phyloP scores from a whole-genome alignment of 2,329 filamentous ascomycete species.

The Colletotrichum falcatum region DNA sequence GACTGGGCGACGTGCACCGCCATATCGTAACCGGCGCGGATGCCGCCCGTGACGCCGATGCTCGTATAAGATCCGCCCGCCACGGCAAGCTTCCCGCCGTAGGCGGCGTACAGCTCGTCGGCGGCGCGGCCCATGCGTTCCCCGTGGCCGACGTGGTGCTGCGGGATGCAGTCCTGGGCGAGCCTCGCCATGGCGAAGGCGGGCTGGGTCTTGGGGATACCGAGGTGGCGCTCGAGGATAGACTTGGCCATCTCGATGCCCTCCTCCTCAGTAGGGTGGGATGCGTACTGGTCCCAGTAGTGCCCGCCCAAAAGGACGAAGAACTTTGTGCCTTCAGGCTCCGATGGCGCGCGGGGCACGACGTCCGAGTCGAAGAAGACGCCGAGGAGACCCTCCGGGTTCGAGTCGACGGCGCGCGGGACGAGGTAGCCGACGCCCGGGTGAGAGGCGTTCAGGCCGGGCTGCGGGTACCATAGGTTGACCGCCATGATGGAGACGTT shows the following conservation, averaged over 20 bases:
- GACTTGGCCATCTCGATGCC: constrained; percentile 77
- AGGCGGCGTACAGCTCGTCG: constrained; percentile 65
- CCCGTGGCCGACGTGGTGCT: constrained; percentile 86
- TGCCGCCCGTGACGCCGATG: constrained; percentile 63
- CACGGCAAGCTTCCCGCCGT: constrained; percentile 73
- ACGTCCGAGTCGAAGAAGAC: constrained; percentile 90
- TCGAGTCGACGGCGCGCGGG: constrained; percentile 79
- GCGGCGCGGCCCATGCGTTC: constrained; percentile 69
- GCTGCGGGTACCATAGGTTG: constrained; percentile 83
- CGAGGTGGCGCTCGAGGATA: constrained; percentile 79
- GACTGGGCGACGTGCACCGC: constrained; percentile 52
- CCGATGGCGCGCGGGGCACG: constrained; percentile 50
- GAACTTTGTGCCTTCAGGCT: constrained; percentile 57
- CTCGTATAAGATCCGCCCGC: constrained; percentile 66
- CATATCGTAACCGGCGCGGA: constrained; percentile 63
- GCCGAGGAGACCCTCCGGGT: constrained; percentile 86
- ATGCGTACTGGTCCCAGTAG: constrained; percentile 90
- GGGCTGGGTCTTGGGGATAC: constrained; percentile 71
- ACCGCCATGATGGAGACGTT: constrained; percentile 91
- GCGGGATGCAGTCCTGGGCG: constrained; percentile 83
- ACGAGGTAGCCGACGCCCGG: constrained; percentile 93
- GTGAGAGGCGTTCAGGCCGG: constrained; percentile 69
- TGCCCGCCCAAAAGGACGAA: constrained; percentile 97
- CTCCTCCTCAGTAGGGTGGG: constrained; percentile 70
- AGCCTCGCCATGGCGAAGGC: constrained; percentile 70